These are phyloP conservation scores for Penicillium sp. DNA, from an alignment of 2,329 filamentous ascomycete species.

Conservation along the genomic window DNA sequence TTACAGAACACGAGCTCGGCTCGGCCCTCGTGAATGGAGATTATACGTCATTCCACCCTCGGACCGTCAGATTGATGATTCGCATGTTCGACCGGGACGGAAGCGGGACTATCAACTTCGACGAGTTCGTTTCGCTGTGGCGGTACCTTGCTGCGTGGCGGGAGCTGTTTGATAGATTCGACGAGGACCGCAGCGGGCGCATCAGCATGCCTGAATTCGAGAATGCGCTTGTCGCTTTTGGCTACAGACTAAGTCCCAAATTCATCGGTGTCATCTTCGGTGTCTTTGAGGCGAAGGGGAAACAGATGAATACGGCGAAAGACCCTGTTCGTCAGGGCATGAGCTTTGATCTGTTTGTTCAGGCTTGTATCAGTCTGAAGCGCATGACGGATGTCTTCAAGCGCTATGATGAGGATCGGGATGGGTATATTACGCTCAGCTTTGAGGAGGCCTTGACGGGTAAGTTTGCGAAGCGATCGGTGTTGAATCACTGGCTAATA, in stretches of 20 bases:
- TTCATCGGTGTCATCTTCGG: conserved; percentile 85
- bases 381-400: conserved; percentile 99
- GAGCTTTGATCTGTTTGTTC: conserved; percentile 96
- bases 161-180: conserved; percentile 91
- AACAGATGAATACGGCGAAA: conserved; percentile 43
- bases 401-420: conserved; percentile 95
- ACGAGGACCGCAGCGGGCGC: conserved; percentile 80
- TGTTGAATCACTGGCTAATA: conserved; percentile 6
- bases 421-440: conserved; percentile 84
- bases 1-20: conserved; percentile 84
- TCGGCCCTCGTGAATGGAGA: conserved; percentile 94
- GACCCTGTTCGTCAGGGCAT: conserved; percentile 58
- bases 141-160: conserved; percentile 94
- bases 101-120: conserved; percentile 85
- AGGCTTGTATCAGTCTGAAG: conserved; percentile 95
- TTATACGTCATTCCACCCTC: conserved; percentile 88
- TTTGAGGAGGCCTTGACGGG: conserved; percentile 79
- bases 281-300: conserved; percentile 71
- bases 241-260: conserved; percentile 80
- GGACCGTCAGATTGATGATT: conserved; percentile 99
- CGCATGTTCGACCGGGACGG: conserved; percentile 97
- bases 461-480: conserved; percentile 26
- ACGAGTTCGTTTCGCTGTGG: conserved; percentile 96
- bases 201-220: conserved; percentile 86
- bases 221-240: conserved; percentile 88